Percentiles rank a stretch among this genome's conserved stretches.
Evolutionary conservation across 768 basidiomycete genomes (phyloP).

Genomic region (Leccinum subgranulosum): DNA sequence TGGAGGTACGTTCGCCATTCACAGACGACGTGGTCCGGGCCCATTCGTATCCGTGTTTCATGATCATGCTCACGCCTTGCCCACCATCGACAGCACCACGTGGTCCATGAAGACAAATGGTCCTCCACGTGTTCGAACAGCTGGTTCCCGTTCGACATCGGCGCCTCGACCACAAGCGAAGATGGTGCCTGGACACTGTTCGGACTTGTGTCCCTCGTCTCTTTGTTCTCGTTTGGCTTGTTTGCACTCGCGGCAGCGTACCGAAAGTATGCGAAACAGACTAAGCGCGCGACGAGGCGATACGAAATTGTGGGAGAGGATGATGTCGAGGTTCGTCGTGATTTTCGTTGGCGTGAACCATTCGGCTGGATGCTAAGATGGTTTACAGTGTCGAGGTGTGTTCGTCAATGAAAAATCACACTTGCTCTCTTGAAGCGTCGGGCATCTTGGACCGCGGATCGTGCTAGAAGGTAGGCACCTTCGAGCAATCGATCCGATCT

Average conservation of each 20-base stretch:
- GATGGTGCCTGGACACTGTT: neutral
- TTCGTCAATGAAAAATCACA: slow-evolving; percentile 26
- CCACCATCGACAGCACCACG: slow-evolving; percentile 19
- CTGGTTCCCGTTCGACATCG: slow-evolving; percentile 23
- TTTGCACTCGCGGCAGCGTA: slow-evolving; percentile 12
- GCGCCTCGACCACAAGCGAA: neutral
- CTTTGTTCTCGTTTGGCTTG: slow-evolving; percentile 11
- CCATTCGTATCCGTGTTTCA: neutral
- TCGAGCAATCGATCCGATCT: too few relatives aligned
- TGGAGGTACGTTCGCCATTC: slow-evolving; percentile 51
- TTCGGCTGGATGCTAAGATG: neutral
- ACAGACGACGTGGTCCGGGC: slow-evolving; percentile 30
- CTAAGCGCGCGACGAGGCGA: slow-evolving; percentile 11
- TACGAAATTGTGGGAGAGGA: slow-evolving; percentile 1
- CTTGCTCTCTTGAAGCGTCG: slow-evolving; percentile 19
- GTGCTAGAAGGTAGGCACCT: neutral
- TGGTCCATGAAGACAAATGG: slow-evolving; percentile 39
- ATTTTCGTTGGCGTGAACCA: neutral
- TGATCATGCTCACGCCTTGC: neutral
- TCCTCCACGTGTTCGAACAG: slow-evolving; percentile 35
- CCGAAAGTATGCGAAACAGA: slow-evolving; percentile 4
- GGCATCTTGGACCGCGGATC: neutral
- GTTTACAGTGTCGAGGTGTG: neutral
- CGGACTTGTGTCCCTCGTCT: slow-evolving; percentile 2
- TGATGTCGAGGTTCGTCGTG: slow-evolving; percentile 8